Evolutionary conservation across 2,329 filamentous ascomycete genomes (phyloP), one percentile per base, ranked within the genome.

Genomic region (Coniochaeta prunicola): DNA sequence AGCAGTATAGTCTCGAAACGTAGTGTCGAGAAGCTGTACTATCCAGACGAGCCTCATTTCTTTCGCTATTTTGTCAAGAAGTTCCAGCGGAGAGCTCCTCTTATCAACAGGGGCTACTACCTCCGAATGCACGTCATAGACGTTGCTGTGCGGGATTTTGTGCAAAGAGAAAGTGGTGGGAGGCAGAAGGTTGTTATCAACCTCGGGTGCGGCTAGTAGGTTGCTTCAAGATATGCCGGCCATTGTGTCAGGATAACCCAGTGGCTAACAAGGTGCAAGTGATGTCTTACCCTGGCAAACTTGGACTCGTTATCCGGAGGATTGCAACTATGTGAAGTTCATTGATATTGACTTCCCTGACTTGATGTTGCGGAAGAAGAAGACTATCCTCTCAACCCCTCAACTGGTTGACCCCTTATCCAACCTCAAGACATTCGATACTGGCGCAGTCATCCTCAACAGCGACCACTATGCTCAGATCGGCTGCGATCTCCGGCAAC

Each of bases 1-100:
- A 93, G 90, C 73, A 96, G 90, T 68, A 96, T 96, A 65, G 88
- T 92, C 17, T 96, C 92, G 15, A 97, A 97, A 71, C 80, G 92
- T 64, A 94, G 91, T 66, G 92, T 97, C n/a, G 92, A 96, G 69
- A 87, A 87, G 65, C 77, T 96, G 15, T 97, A 97, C 72, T 88
- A 90, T 68, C 80, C 88, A 17, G 67, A 84, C 61, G 86, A 96
- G 67, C 84, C 89, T 30, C 89, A 96, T 70, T 96, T 90, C 76
- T 93, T 94, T 65, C 87, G 89, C 53, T 88, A 91, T 69, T 97
- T 97, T 72, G 91, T 96, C 34, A 87, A 84, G 64, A 56, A 56
- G 19, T 56, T 56, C 36, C 54, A 56, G 36, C 54, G 54, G 33
- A 56, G 54, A 42, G 33, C 54, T 30, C 54, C 54, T 19, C 36